Evolutionary conservation across 1,284 basidiomycete genomes (phyloP).

Genomic region (Apiotrichum laibachii): DNA sequence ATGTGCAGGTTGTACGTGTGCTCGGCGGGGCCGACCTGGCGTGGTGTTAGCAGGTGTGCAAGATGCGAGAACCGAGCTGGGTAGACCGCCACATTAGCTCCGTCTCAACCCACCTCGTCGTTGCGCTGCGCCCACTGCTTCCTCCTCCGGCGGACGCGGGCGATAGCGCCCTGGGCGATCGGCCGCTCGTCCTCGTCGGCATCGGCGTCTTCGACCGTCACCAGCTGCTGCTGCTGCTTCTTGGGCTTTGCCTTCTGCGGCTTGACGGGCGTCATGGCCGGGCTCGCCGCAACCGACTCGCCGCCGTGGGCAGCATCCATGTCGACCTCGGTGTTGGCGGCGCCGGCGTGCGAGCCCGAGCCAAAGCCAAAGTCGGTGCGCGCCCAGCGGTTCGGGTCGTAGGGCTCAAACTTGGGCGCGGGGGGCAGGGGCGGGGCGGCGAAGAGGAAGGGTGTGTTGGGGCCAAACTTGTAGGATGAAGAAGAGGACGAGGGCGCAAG

Average conservation of each 20-base stretch:
- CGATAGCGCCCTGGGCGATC: slow-evolving; percentile 63
- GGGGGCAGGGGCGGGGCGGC: slow-evolving; percentile 25
- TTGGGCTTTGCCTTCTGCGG: slow-evolving; percentile 7
- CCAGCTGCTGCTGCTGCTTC: slow-evolving; percentile 3
- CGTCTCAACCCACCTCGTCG: slow-evolving; percentile 31
- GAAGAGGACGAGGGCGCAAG: slow-evolving; percentile 2
- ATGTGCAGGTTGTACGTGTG: slow-evolving; percentile 47
- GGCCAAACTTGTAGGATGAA: slow-evolving; percentile 22
- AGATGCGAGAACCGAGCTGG: no score
- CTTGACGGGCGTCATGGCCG: not conserved
- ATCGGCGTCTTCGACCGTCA: slow-evolving; percentile 8
- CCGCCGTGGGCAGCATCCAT: slow-evolving; percentile 9
- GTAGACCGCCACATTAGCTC: no score
- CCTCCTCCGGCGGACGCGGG: slow-evolving; percentile 65
- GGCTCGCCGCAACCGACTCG: not conserved
- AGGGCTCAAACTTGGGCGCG: slow-evolving; percentile 23
- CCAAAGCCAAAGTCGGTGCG: slow-evolving; percentile 29
- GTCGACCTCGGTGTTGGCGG: slow-evolving; percentile 35
- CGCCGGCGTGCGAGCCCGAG: not conserved
- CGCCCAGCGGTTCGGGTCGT: slow-evolving; percentile 40
- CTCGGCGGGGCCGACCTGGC: slow-evolving; percentile 13
- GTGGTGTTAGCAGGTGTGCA: not conserved
- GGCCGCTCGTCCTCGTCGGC: slow-evolving; percentile 23
- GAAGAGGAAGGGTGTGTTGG: slow-evolving; percentile 37
- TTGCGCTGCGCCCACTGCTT: slow-evolving; percentile 52